Evolutionary conservation across 805 yeast species (phyloP), one percentile per base, ranked within the genome.

Genomic region (Kuraishia piskuri): DNA sequence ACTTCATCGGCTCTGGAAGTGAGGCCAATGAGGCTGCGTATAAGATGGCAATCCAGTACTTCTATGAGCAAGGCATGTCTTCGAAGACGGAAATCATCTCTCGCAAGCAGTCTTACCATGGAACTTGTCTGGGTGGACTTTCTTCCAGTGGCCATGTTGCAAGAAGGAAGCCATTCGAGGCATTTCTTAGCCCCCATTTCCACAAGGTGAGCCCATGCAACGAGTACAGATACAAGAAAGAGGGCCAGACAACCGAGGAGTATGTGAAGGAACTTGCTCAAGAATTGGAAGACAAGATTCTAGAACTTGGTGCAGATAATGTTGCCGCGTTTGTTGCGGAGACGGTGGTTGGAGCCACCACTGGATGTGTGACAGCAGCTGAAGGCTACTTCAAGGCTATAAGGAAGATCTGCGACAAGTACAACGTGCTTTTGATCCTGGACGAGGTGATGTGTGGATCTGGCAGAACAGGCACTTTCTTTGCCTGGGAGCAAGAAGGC

Each of bases 381-480:
- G 66, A 54, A 70, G 67, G 66, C 24, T 65, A 64, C 46, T 31
- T 64, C 52, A 52, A 60, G 51, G 64, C 59, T 47, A 54, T 65
- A 58, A 60, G 63, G 36, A 36, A 24, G 21, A 65, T 63, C 21
- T 64, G 68, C 53, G 63, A 63, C 50, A 71, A 73, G 56, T 67
- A 77, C 60, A 77, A 72, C 19, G 69, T 76, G 57, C 68, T 78
- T 53, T 64, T 78, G 68, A 78, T 78, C 56, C 76, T 78, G 4
- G 83, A 78, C 57, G 83, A 78, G 63, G 82, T 78, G 31, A 81
- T 77, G 61, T 76, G 81, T 14, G 82, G 81, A 20, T 76, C 77
- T 37, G 83, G 80, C 51, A 79, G 82, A 52, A 70, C 75, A 47
- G 83, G 83, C 48, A 72, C 73, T 56, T 73, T 77, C 66, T 78